Conservation (phyloP, 352 stramenopile genomes). For the Phytopythium cucurbitacearum region DNA sequence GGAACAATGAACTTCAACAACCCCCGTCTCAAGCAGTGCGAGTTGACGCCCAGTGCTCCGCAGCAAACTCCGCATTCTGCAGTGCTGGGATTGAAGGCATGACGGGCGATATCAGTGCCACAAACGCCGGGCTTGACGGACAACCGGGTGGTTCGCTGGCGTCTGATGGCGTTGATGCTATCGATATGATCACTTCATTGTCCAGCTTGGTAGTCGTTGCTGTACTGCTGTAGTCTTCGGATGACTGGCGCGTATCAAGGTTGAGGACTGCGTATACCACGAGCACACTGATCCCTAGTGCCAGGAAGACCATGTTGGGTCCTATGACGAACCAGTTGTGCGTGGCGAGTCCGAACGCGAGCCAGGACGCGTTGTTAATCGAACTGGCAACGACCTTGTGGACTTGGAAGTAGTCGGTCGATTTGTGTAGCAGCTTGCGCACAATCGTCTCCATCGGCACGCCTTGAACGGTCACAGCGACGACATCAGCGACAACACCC, state of each 20-base stretch:
- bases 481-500: constrained; percentile 23
- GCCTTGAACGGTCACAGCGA: constrained; percentile 35
- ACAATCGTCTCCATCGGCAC: constrained; percentile 33
- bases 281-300: constrained; percentile 20
- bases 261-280: constrained; percentile 24
- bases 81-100: not conserved
- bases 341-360: constrained; percentile 23
- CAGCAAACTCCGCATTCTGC: too few relatives aligned
- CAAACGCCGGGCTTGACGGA: constrained; percentile 17
- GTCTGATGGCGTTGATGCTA: constrained; percentile 12
- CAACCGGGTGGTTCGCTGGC: constrained; percentile 8
- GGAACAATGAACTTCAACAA: too few relatives aligned
- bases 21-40: too few relatives aligned
- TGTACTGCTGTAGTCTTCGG: constrained; percentile 4
- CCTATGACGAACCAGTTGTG: constrained; percentile 31
- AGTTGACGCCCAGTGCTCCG: not conserved
- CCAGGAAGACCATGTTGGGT: constrained; percentile 27
- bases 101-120: constrained; percentile 16
- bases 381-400: constrained; percentile 38
- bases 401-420: constrained; percentile 45
- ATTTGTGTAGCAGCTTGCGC: constrained; percentile 33
- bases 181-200: constrained; percentile 7
- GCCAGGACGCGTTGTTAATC: constrained; percentile 40
- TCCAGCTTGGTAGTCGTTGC: constrained; percentile 8
- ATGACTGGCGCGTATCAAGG: constrained; percentile 23